Base-by-base conservation (phyloP, 2,329 filamentous ascomycete species). In the Orbilia blumenaviensis region DNA sequence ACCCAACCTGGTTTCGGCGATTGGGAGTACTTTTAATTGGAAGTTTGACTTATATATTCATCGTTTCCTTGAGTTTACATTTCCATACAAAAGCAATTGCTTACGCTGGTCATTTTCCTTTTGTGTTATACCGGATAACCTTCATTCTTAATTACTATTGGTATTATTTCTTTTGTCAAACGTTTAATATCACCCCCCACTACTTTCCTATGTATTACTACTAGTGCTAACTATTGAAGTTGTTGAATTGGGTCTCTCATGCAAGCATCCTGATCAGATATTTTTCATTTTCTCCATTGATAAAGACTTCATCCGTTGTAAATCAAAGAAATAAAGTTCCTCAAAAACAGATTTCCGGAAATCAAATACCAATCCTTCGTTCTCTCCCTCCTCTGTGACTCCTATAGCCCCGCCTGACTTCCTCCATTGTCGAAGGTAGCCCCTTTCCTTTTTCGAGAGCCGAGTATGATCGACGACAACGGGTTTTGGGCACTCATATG, bases 321-420 rank as follows among this genome's bases (percentile, higher is more conserved):
- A 18, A 38, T 71, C 52, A 34, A 77, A 69, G 60, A 71, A 77
- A 52, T 66, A 77, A 34, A 77, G 66, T 16, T 77, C 72, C 36
- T 77, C 72, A 27, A 66, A 77, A 6, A 77, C 66, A 38, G 64
- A 69, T 67, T 77, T 71, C 14, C 66, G 29, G 41, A 69, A 71
- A 34, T 77, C 72, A 14, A 58, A 69, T 5, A 77, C 32, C 4
- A 71, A 25, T 4, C 60, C 66, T 21, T 69, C 64, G 14, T 71
- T 63, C 25, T 41, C 34, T 25, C 71, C 63, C 2, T 67, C 54
- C 10, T 68, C 38, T 4, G 71, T 67, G 4, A 75, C 58, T 14
- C 71, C 71, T 23, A 68, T 42, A 23, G 71, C 36, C 3, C 72
- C 72, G 7, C 60, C 72, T 5, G 66, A 52, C 12, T 41, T 64